phyloP scores from a whole-genome alignment of 495 filamentous ascomycete species.

The Haplographium delicatum region DNA sequence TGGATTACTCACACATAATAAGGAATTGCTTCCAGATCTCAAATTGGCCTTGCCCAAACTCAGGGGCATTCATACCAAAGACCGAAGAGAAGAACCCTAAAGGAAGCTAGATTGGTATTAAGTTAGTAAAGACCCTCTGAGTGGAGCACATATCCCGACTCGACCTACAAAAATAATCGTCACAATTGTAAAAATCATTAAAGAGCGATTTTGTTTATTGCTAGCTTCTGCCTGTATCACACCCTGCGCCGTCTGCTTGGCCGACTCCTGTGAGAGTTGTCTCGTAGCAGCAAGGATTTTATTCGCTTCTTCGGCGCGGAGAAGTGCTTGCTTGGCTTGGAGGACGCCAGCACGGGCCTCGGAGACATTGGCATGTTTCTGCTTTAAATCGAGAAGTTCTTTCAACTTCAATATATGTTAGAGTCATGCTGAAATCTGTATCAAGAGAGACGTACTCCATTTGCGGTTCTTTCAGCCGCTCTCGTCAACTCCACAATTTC shows the following conservation, averaged over 20 bases:
- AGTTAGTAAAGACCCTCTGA: background rate
- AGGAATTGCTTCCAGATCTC: background rate
- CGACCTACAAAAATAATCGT: conserved; percentile 11
- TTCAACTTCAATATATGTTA: background rate
- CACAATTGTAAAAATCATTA: conserved; percentile 13
- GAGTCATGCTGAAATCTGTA: too few relatives aligned
- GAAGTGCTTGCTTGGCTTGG: conserved; percentile 8
- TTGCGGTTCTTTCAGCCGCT: conserved; percentile 4
- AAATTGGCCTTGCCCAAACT: background rate
- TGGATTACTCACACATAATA: conserved; percentile 1
- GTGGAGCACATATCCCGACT: background rate
- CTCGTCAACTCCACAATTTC: conserved; percentile 10
- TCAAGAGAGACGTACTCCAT: too few relatives aligned
- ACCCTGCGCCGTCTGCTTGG: too few relatives aligned
- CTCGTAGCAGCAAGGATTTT: too few relatives aligned
- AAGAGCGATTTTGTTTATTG: conserved; percentile 6
- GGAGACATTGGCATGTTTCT: conserved; percentile 12
- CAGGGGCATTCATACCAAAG: conserved; percentile 11
- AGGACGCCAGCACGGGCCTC: conserved; percentile 12
- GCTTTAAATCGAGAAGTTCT: conserved; percentile 6
- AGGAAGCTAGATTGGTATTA: background rate
- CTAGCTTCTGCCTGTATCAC: too few relatives aligned
- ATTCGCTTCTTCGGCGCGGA: conserved; percentile 7
- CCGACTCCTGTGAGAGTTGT: too few relatives aligned
- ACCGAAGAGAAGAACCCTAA: conserved; percentile 9